Evolutionary conservation across 179 eudicot genomes (phyloP).

Genomic region (Heliamphora pulchella): DNA sequence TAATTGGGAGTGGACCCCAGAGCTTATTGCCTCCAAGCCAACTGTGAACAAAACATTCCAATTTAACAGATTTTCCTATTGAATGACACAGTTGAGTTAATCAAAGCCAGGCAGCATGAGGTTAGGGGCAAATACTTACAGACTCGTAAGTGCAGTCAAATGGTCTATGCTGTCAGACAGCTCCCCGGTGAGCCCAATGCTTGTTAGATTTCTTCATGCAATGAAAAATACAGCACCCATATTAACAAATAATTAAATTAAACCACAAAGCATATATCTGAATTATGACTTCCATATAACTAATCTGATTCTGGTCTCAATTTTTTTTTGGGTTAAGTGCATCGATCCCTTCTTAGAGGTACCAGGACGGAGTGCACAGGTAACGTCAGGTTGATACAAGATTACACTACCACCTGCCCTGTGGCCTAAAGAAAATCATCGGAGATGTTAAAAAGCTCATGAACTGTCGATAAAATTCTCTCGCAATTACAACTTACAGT

Average conservation of each 20-base stretch:
- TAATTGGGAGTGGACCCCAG: slow-evolving; percentile 52
- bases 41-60: slow-evolving; percentile 27
- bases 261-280: background rate
- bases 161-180: slow-evolving; percentile 40
- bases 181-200: slow-evolving; percentile 49
- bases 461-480: too few species aligned
- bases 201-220: slow-evolving; percentile 57
- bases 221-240: background rate
- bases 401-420: too few species aligned
- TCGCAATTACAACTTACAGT: too few species aligned
- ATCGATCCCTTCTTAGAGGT: too few species aligned
- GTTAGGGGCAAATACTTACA: slow-evolving; percentile 37
- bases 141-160: slow-evolving; percentile 38
- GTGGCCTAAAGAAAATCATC: too few species aligned
- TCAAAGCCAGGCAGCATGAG: background rate
- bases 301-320: background rate
- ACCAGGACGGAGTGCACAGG: too few species aligned
- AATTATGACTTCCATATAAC: background rate
- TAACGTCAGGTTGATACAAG: too few species aligned
- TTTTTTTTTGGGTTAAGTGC: too few species aligned
- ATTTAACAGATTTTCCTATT: background rate
- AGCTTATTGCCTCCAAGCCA: slow-evolving; percentile 64
- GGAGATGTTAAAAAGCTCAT: too few species aligned
- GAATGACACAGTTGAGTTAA: background rate
- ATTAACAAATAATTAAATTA: background rate